phyloP scores from a whole-genome alignment of 225 moss, liverwort and hornwort species.

The Marchantia paleacea region DNA sequence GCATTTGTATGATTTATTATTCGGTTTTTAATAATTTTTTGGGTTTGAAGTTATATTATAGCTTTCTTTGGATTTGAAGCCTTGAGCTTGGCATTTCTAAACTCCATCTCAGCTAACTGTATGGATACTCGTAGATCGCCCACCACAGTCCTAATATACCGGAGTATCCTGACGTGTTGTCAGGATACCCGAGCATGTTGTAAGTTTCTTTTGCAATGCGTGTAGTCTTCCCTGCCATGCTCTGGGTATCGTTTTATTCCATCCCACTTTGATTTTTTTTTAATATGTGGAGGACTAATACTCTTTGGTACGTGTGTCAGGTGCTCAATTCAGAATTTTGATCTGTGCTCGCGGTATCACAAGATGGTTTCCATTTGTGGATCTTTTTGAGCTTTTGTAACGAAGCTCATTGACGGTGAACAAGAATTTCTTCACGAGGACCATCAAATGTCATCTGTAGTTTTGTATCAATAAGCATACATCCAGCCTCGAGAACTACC shows the following conservation, averaged over 20 bases:
- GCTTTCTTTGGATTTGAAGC: neutral
- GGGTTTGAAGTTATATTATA: neutral
- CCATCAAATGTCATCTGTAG: slow-evolving; percentile 1
- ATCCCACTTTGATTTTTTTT: neutral
- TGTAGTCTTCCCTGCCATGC: no score
- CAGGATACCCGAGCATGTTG: neutral
- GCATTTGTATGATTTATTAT: neutral
- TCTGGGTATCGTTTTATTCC: neutral
- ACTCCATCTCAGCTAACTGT: neutral
- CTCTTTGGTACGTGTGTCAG: neutral
- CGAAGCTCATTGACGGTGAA: neutral
- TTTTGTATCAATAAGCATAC: neutral
- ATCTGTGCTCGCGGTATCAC: neutral
- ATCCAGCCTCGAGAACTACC: neutral
- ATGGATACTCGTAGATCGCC: neutral
- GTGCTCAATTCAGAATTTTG: slow-evolving; percentile 12
- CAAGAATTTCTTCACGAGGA: neutral
- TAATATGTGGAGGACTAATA: neutral
- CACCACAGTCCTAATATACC: neutral
- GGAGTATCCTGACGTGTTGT: neutral
- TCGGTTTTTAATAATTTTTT: neutral
- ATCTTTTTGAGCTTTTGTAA: neutral
- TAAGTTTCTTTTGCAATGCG: neutral
- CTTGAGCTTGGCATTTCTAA: neutral
- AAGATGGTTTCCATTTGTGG: neutral